Conservation (phyloP, 495 filamentous ascomycete species). For the Hyaloscypha finlandica region DNA sequence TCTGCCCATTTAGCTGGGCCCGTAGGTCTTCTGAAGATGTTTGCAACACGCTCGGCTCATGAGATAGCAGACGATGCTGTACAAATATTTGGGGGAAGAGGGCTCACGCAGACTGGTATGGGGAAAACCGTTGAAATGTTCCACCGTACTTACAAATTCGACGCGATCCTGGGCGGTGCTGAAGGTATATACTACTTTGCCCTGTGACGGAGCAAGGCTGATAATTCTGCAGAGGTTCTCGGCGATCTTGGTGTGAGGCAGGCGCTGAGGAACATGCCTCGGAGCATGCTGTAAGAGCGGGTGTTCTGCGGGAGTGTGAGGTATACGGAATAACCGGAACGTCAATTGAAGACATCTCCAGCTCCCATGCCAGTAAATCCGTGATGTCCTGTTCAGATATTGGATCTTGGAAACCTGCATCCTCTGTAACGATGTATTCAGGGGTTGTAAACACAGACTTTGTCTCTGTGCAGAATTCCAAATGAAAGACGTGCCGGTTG, state of each 20-base stretch:
- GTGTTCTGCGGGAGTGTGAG: too few species aligned
- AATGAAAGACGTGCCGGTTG: too few species aligned
- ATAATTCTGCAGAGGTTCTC: constrained; percentile 58
- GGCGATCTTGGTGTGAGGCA: constrained; percentile 81
- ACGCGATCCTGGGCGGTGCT: constrained; percentile 81
- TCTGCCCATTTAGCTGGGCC: constrained; percentile 75
- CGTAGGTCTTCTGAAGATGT: constrained; percentile 82
- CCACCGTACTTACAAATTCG: constrained; percentile 78
- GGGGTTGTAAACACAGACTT: too few species aligned
- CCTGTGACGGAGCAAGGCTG: not conserved
- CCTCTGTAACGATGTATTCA: too few species aligned
- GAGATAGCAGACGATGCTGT: constrained; percentile 81
- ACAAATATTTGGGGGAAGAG: constrained; percentile 86
- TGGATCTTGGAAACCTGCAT: too few species aligned
- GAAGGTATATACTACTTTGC: constrained; percentile 44
- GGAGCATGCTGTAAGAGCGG: constrained; percentile 67
- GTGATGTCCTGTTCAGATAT: too few species aligned
- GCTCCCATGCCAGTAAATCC: too few species aligned
- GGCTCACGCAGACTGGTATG: constrained; percentile 81
- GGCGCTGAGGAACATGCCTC: constrained; percentile 80
- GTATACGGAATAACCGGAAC: too few species aligned
- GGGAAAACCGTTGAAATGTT: constrained; percentile 66
- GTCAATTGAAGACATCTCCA: too few species aligned
- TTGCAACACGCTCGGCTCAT: constrained; percentile 71
- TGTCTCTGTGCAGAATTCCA: too few species aligned